Evolutionary conservation across 257 asterid genomes (phyloP).

Genomic region (Capsicum pubescens): DNA sequence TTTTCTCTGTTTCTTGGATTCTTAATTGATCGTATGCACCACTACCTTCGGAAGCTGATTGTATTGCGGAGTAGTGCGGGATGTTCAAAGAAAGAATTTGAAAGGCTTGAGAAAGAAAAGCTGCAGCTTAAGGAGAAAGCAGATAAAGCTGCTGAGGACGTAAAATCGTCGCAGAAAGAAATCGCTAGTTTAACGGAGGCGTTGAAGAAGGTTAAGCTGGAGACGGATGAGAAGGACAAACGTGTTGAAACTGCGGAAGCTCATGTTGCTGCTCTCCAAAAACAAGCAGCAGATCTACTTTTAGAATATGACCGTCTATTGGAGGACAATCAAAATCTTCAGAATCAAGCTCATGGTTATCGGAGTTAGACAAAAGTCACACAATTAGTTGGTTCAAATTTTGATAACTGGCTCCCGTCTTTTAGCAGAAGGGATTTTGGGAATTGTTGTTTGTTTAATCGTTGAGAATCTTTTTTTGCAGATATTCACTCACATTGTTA

Average conservation of each 20-base stretch:
- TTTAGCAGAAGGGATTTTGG: conserved; percentile 18
- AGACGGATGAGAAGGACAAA: conserved; percentile 61
- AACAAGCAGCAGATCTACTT: conserved; percentile 83
- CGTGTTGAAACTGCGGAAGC: conserved; percentile 76
- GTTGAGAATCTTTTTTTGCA: conserved; percentile 9
- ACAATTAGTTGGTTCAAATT: conserved; percentile 3
- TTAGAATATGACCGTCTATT: conserved; percentile 75
- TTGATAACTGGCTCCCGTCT: conserved; percentile 14
- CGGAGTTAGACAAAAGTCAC: conserved; percentile 30
- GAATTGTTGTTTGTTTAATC: conserved; percentile 12
- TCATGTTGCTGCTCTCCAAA: conserved; percentile 77
- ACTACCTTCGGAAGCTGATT: conserved; percentile 68
- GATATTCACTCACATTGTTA: background rate
- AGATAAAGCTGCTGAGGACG: conserved; percentile 61
- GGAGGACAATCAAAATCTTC: conserved; percentile 44
- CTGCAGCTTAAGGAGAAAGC: conserved; percentile 67
- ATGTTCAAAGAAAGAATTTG: conserved; percentile 64
- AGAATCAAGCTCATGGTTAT: conserved; percentile 55
- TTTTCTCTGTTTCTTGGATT: conserved; percentile 85
- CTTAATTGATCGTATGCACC: conserved; percentile 94
- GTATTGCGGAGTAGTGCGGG: conserved; percentile 62
- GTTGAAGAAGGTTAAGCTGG: conserved; percentile 68
- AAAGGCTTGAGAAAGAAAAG: conserved; percentile 76
- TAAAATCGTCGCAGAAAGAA: conserved; percentile 57
- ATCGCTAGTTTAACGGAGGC: conserved; percentile 54